A percentile compares a stretch with the other conserved stretches of the same genome.
These are phyloP conservation scores for Coemansia umbellata DNA, from an alignment of 192 early-diverging fungal genomes.

Conservation along the genomic window DNA sequence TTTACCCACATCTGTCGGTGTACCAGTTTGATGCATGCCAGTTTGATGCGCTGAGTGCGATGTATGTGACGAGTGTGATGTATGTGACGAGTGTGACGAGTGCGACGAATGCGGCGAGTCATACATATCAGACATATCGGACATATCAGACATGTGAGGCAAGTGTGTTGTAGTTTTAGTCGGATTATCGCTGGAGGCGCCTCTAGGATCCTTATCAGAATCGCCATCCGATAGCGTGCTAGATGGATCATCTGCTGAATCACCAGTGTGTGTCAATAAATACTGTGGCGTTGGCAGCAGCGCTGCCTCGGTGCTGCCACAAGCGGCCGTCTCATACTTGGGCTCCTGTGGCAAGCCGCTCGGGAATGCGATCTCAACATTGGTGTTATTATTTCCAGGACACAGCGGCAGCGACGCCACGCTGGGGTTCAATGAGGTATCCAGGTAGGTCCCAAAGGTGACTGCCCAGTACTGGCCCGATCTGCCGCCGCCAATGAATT, in stretches of 20 bases:
- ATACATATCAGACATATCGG: too few species aligned
- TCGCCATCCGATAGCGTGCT: not conserved
- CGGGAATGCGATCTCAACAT: conserved; percentile 38
- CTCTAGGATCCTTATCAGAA: not conserved
- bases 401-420: conserved; percentile 31
- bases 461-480: conserved; percentile 47
- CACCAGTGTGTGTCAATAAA: conserved; percentile 6
- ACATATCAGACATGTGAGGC: too few species aligned
- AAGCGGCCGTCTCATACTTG: conserved; percentile 17
- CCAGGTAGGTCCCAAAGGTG: conserved; percentile 16
- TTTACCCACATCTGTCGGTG: too few species aligned
- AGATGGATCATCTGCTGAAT: too few species aligned
- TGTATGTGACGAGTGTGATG: too few species aligned
- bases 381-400: conserved; percentile 25
- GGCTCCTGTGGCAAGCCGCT: conserved; percentile 17
- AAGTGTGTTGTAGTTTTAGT: not conserved
- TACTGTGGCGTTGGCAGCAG: conserved; percentile 21
- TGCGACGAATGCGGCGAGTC: too few species aligned
- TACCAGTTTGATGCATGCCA: too few species aligned
- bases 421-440: conserved; percentile 8
- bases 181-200: not conserved
- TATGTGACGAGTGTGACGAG: too few species aligned
- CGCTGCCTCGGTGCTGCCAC: conserved; percentile 27
- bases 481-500: conserved; percentile 35
- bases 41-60: too few species aligned